phyloP scores from a whole-genome alignment of 805 yeast species.

The Yamadazyma phyllophila region DNA sequence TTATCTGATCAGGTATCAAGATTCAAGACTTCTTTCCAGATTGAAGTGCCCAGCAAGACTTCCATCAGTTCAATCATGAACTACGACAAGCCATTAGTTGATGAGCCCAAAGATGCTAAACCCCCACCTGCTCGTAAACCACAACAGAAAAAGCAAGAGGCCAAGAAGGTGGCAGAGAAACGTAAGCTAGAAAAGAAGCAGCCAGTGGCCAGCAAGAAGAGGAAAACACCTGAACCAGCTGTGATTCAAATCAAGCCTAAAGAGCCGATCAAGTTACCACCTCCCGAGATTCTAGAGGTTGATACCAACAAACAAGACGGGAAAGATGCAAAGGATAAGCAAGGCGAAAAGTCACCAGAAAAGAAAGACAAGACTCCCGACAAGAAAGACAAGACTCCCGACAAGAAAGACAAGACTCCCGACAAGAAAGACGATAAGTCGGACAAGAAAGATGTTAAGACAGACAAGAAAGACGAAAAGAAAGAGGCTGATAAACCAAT shows the following conservation, averaged over 20 bases:
- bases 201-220: slow-evolving; percentile 15
- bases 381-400: neutral
- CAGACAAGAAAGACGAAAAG: neutral
- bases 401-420: neutral
- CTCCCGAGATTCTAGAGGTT: slow-evolving; percentile 22
- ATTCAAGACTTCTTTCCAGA: slow-evolving; percentile 30
- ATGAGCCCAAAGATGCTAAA: slow-evolving; percentile 8
- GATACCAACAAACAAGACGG: slow-evolving; percentile 7
- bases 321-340: neutral
- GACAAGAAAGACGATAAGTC: neutral
- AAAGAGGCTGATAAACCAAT: neutral
- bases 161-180: slow-evolving; percentile 11
- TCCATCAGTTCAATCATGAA: slow-evolving; percentile 42
- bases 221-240: slow-evolving; percentile 14
- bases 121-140: slow-evolving; percentile 15
- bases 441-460: neutral
- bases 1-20: slow-evolving; percentile 26
- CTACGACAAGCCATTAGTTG: slow-evolving; percentile 25
- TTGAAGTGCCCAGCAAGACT: slow-evolving; percentile 25
- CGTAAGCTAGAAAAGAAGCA: slow-evolving; percentile 11
- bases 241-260: slow-evolving; percentile 8
- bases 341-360: slow-evolving; percentile 1
- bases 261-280: slow-evolving; percentile 17
- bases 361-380: neutral
- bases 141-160: slow-evolving; percentile 16